These are phyloP conservation scores for Colletotrichum sp. DNA, from an alignment of 2,329 filamentous ascomycete genomes.

Conservation along the genomic window DNA sequence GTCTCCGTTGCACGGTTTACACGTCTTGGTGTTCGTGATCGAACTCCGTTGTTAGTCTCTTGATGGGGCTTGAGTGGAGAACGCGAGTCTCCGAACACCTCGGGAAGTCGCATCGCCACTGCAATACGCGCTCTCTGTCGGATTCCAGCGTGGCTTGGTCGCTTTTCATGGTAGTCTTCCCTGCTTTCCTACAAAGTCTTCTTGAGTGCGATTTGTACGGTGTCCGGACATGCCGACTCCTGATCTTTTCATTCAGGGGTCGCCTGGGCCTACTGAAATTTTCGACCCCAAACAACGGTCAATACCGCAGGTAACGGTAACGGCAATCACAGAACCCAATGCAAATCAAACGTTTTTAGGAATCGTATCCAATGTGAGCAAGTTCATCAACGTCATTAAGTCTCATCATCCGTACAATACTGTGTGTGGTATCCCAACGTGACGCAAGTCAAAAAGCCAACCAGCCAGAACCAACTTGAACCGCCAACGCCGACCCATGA, in stretches of 20 bases:
- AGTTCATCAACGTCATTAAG: conserved; percentile 16
- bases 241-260: neutral
- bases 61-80: neutral
- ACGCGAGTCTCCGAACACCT: neutral
- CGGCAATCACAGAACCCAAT: neutral
- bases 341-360: neutral
- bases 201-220: neutral
- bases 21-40: neutral
- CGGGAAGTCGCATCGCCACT: neutral
- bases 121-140: neutral
- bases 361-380: neutral
- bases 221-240: neutral
- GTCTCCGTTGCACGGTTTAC: neutral
- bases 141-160: neutral
- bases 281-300: neutral
- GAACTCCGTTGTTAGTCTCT: neutral
- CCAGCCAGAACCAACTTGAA: conserved; percentile 7
- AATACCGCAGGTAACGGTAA: neutral
- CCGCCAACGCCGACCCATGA: conserved; percentile 13
- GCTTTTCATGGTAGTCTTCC: neutral
- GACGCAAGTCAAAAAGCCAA: conserved; percentile 3
- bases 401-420: conserved; percentile 13
- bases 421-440: conserved; percentile 16
- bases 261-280: neutral
- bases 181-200: neutral